Evolutionary conservation across 371 early-diverging fungal species (phyloP), one percentile per base, ranked within the genome.

Genomic region (Chytridiales sp.): DNA sequence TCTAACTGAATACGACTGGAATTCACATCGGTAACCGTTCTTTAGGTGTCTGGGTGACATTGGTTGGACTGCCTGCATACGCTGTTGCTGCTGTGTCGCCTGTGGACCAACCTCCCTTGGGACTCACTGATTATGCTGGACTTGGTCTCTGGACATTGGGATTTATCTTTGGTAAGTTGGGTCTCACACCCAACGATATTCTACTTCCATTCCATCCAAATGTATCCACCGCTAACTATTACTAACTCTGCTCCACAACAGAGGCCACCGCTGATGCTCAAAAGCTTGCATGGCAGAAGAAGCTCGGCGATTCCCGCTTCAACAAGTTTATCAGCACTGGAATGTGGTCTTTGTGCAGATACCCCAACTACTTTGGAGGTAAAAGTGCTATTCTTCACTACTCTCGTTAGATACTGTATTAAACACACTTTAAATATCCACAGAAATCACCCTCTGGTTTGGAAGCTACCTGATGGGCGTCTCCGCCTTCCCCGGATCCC

Each of bases 321-420:
- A 57, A 52, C 5, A 51, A 59, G 47, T 58, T 65, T 21, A 56
- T 70, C 22, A 22, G 30, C 29, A 44, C 58, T 9, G 70, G 70
- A 0, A 22, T 63, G 32, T 66, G 62, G 56, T 4, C 39, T 26
- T 60, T 39, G 32, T 61, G 65, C 47, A 43, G 66, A 31, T 63
- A 62, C 47, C 50, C 68, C 22, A 62, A 62, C 59, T 62, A 67
- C 58, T 62, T 67, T 54, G 68, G 68, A 27, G 59, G 52, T 51
- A 27, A 27, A 31, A 38, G 38, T 38, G 38, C n/a, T 9, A 11
- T 38, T 38, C 38, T 38, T 38, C 31, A 27, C 13, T 31, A 13
- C 21, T 22, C 26, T 49, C 29, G 11, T 44, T 44, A 19, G 8
- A 44, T 9, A 19, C 6, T 24, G 24, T 13, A 48, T 29, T 6